These are phyloP conservation scores for Parathielavia appendiculata DNA, from an alignment of 495 filamentous ascomycete species.

Conservation along the genomic window DNA sequence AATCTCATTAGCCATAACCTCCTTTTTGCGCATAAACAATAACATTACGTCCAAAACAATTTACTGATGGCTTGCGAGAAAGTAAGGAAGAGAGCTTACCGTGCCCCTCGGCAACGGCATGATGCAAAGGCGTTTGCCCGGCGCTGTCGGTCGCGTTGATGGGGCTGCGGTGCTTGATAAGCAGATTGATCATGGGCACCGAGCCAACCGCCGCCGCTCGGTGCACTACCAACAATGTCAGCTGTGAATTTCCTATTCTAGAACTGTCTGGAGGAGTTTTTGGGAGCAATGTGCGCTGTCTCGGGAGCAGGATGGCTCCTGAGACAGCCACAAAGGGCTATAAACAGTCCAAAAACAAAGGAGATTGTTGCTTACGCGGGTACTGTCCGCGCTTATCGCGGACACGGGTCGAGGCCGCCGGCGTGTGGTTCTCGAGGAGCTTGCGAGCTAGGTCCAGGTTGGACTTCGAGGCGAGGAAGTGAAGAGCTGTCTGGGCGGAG, in stretches of 20 bases:
- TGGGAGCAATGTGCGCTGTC: no score
- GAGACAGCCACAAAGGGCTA: no score
- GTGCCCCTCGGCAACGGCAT: slow-evolving; percentile 90
- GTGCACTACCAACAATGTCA: no score
- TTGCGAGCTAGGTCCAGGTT: slow-evolving; percentile 76
- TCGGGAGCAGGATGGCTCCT: no score
- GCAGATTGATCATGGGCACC: slow-evolving; percentile 73
- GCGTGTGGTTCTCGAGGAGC: slow-evolving; percentile 60
- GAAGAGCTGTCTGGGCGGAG: slow-evolving; percentile 65
- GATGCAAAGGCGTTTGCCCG: slow-evolving; percentile 85
- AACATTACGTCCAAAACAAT: not conserved
- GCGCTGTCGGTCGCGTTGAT: slow-evolving; percentile 80
- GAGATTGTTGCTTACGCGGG: no score
- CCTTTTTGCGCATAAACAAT: not conserved
- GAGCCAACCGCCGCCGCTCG: slow-evolving; percentile 87
- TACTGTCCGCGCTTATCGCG: slow-evolving; percentile 84
- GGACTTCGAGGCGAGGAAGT: slow-evolving; percentile 86
- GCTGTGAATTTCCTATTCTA: no score
- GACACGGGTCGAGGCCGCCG: slow-evolving; percentile 69
- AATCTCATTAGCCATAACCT: not conserved
- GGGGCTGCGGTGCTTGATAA: slow-evolving; percentile 75
- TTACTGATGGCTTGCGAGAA: not conserved
- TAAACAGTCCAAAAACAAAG: no score
- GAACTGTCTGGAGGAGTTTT: no score
- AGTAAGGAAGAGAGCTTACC: slow-evolving; percentile 36